Evolutionary conservation across 345 rosid genomes (phyloP), one percentile per base, ranked within the genome.

Genomic region (Raphanus sativus): DNA sequence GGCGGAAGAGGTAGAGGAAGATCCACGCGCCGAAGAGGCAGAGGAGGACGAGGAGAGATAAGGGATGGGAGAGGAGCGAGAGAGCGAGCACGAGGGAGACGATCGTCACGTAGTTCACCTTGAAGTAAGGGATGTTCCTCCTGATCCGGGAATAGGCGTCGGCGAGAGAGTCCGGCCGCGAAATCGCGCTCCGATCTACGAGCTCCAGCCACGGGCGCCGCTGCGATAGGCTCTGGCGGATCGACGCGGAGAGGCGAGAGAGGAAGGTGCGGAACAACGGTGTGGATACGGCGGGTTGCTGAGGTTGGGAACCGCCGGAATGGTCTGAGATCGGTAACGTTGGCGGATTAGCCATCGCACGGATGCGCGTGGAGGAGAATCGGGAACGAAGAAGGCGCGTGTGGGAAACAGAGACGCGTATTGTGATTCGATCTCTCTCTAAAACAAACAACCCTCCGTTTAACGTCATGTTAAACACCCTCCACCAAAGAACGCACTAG

Each of bases 181-280:
- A 59, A 75, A 90, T 65, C 29, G 90, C 82, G 42, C 84, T 60
- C 2, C 96, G 85, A 80, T 92, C 96, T 5, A 88, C 52, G 40
- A 92, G 89, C 45, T 92, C 97, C 26, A 60, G 56, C 96, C 93
- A 90, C 0, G 96, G 96, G 3, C 92, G 91, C 69, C 97, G 89
- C 71, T 86, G 89, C 2, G 95, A 88, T 52, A 92, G 75, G 65
- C 88, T 89, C 2, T 79, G 85, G 38, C 93, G 90, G 87, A 86
- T 77, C 28, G 91, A 90, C 6, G 89, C 72, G 8, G 90, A 77
- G 74, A 92, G 83, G 33, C 91, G 94, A 0, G 93, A 78, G 84
- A 89, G 60, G 83, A 90, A 90, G 3, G 86, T 69, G 32, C 92
- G 92, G 82, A 92, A 79, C 16, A 90, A 87, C 2, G 89, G 81